Evolutionary conservation across 768 basidiomycete species (phyloP).

Genomic region (Panus rudis): DNA sequence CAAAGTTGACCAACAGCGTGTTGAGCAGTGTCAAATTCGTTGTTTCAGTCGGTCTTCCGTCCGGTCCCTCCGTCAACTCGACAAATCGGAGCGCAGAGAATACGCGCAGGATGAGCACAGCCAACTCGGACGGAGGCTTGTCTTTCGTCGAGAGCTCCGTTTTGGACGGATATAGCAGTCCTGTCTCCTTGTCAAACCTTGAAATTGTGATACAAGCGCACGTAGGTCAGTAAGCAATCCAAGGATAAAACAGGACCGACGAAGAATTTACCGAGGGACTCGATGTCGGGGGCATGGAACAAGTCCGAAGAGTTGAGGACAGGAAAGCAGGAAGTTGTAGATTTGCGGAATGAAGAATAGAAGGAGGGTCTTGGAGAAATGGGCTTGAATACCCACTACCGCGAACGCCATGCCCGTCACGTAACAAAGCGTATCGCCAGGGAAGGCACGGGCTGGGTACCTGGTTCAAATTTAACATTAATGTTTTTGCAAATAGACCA

Average conservation of each 20-base stretch:
- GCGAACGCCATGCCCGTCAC: slow-evolving; percentile 98
- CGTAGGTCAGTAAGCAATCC: no score
- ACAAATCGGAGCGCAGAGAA: slow-evolving; percentile 63
- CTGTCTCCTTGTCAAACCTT: slow-evolving; percentile 72
- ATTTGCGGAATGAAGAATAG: slow-evolving; percentile 97
- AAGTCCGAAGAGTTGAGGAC: slow-evolving; percentile 90
- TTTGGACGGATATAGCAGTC: slow-evolving; percentile 73
- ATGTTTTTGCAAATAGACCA: not conserved
- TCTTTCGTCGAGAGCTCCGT: slow-evolving; percentile 47
- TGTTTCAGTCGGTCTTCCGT: slow-evolving; percentile 50
- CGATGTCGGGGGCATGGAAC: slow-evolving; percentile 94
- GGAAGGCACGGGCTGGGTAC: slow-evolving; percentile 94
- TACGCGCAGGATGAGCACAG: slow-evolving; percentile 48
- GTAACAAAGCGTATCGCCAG: slow-evolving; percentile 97
- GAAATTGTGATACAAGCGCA: not conserved
- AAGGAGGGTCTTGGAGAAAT: slow-evolving; percentile 94
- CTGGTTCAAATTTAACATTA: slow-evolving; percentile 31
- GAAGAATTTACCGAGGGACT: slow-evolving; percentile 64
- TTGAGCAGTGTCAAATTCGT: slow-evolving; percentile 94
- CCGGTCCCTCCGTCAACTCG: slow-evolving; percentile 48
- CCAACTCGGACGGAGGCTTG: slow-evolving; percentile 50
- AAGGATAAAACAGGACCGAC: not conserved
- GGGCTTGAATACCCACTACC: slow-evolving; percentile 93
- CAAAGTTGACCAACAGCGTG: slow-evolving; percentile 69
- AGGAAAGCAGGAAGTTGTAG: slow-evolving; percentile 93